Evolutionary conservation across 2,329 filamentous ascomycete genomes (phyloP), one percentile per base, ranked within the genome.

Genomic region (Fusarium sacchari): DNA sequence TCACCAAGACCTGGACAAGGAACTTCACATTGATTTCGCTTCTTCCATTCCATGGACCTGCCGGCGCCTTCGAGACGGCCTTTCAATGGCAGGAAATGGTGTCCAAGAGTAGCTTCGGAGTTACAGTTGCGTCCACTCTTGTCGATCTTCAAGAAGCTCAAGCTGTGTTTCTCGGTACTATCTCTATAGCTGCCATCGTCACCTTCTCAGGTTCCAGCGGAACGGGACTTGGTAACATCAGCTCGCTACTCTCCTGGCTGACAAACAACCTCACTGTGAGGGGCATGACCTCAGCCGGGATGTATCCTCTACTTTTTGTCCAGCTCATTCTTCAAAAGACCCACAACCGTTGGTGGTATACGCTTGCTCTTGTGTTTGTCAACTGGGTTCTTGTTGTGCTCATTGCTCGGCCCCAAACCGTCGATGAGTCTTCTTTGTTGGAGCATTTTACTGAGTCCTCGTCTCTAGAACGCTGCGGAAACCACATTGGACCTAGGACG

Each of bases 91-190:
- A 64, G 6, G 32, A 28, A 6, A 9, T 3, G 0, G 14, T 24
- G 0, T 3, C 20, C 0, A 30, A 3, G 6, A 65, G 59, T 1
- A 53, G 2, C 2, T 63, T 72, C 2, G 18, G 62, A 2, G 14
- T 36, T 2, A 22, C 67, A 2, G 6, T 66, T 3, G 24, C 34
- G 0, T 59, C 61, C 1, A 49, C 58, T 0, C 37, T 72, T 0
- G 14, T 60, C 17, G 46, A 70, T 6, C 69, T 72, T 1, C 69
- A 72, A 0, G 52, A 72, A 47, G 67, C 67, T 24, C 69, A 72
- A 43, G 58, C 58, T 6, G 34, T 61, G 0, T 71, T 71, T 1
- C 53, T 46, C 3, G 57, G 46, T 4, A 59, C 59, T 0, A 47
- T 67, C 0, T 59, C 67, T 0, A 32, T 36, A 9, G 34, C 62